Conservation (phyloP, 345 rosid species). For the Linum usitatissimum region DNA sequence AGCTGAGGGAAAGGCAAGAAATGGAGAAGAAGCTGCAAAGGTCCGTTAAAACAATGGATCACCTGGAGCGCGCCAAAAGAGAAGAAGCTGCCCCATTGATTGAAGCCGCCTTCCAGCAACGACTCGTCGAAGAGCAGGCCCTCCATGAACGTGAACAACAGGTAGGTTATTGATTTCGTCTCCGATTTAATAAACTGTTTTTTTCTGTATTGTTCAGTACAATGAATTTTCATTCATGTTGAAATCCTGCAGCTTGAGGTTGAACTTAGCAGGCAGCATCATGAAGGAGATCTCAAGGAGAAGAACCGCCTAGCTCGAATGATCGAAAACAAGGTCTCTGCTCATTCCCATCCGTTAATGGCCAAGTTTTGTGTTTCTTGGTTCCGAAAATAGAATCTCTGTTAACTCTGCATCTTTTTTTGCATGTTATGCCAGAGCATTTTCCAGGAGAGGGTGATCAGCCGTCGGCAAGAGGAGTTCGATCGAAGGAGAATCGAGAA, state of each 20-base stretch:
- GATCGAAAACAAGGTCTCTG: conserved; percentile 38
- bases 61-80: conserved; percentile 92
- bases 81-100: conserved; percentile 92
- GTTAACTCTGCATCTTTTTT: no score
- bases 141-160: conserved; percentile 83
- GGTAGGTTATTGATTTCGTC: conserved; percentile 24
- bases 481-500: conserved; percentile 52
- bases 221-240: neutral
- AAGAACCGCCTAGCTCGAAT: conserved; percentile 67
- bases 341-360: no score
- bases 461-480: conserved; percentile 57
- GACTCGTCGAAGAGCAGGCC: conserved; percentile 72
- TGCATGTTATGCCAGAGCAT: conserved; percentile 17
- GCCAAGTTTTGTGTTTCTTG: no score
- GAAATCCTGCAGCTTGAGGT: conserved; percentile 50
- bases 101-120: conserved; percentile 79
- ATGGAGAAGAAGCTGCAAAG: conserved; percentile 88
- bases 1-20: conserved; percentile 91
- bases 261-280: conserved; percentile 81
- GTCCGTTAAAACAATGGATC: conserved; percentile 84
- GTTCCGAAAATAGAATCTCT: no score
- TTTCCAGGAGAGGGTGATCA: conserved; percentile 65
- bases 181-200: no score
- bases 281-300: conserved; percentile 94
- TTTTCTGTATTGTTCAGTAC: neutral